Evolutionary conservation across 768 basidiomycete genomes (phyloP).

Genomic region (Amanita pseudoporphyria): DNA sequence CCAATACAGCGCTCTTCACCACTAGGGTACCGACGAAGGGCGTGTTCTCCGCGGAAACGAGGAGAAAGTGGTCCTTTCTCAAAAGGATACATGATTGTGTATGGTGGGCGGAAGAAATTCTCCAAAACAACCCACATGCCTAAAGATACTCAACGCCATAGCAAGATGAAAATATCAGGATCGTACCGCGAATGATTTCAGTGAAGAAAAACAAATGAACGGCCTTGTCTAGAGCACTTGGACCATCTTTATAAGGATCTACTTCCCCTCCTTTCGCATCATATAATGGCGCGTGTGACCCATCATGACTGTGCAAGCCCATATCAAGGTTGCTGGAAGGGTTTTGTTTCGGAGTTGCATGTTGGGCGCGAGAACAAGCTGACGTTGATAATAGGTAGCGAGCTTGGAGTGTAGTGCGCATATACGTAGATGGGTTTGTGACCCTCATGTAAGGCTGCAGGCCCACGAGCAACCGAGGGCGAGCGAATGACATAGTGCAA

Average conservation of each 20-base stretch:
- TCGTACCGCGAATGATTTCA: conserved; percentile 85
- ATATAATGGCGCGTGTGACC: conserved; percentile 15
- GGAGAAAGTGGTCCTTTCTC: conserved; percentile 98
- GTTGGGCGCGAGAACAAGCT: conserved; percentile 27
- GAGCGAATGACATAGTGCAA: conserved; percentile 46
- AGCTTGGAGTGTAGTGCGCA: conserved; percentile 29
- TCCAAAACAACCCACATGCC: conserved; percentile 98
- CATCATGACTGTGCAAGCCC: conserved; percentile 18
- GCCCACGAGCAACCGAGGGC: conserved; percentile 40
- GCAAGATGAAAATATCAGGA: not conserved
- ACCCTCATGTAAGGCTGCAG: conserved; percentile 36
- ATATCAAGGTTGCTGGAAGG: conserved; percentile 27
- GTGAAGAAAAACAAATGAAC: conserved; percentile 97
- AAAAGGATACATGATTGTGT: conserved; percentile 97
- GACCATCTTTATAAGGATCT: conserved; percentile 69
- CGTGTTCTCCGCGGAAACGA: conserved; percentile 98
- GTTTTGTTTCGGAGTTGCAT: conserved; percentile 22
- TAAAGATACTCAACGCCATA: conserved; percentile 23
- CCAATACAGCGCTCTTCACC: conserved; percentile 99
- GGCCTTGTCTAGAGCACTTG: conserved; percentile 92
- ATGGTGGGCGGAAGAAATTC: conserved; percentile 89
- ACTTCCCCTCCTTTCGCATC: conserved; percentile 42
- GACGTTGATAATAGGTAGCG: conserved; percentile 45
- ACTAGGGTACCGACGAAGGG: conserved; percentile 89
- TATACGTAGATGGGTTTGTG: conserved; percentile 19